Base-by-base conservation (phyloP, 768 basidiomycete species). In the Fomitopsis pulvina region DNA sequence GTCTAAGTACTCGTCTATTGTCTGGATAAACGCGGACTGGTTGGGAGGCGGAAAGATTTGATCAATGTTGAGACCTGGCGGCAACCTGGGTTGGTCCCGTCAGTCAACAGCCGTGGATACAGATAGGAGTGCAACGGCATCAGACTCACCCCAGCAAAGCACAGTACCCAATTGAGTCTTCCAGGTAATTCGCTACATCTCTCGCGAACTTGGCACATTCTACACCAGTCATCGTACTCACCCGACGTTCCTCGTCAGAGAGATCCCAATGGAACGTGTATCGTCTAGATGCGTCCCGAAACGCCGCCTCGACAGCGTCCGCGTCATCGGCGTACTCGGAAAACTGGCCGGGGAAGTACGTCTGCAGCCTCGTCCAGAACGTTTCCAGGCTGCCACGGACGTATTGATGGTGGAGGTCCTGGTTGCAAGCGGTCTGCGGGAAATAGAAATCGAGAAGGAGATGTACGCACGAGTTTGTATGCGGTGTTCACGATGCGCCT, bases 381-480 rank as follows among this genome's bases (percentile, higher is more conserved):
- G 45, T 51, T 27, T 48, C 42, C 38, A 18, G 45, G 38, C 16
- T 51, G 39, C 51, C 53, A 21, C 29, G 50, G 20, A 54, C 20
- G 34, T 12, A 40, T 16, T 34, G 4, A 18, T 52, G 47, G 41
- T 53, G 48, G 16, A 58, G 48, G 18, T 58, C 52, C 54, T 58
- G 29, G 10, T 14, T 14, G 18, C 20, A 12, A 5, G 37, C 3
- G 2, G 12, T 3, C 18, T 3, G 16, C 40, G 24, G 2, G 28
- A 16, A 12, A 11, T 6, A 39, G 20, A 11, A 16, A 39, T 6
- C 20, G 5, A 21, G 26, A 25, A 18, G 43, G 43, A 10, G 18
- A 25, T 0, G n/a, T 21, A 45, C 54, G 18, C 27, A 58, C 57
- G 14, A 58, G 51, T 5, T 50, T 12, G 30, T 26, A 58, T 28